Evolutionary conservation across 1,139 yeast species (phyloP).

Genomic region (Yamadazyma diospyri): DNA sequence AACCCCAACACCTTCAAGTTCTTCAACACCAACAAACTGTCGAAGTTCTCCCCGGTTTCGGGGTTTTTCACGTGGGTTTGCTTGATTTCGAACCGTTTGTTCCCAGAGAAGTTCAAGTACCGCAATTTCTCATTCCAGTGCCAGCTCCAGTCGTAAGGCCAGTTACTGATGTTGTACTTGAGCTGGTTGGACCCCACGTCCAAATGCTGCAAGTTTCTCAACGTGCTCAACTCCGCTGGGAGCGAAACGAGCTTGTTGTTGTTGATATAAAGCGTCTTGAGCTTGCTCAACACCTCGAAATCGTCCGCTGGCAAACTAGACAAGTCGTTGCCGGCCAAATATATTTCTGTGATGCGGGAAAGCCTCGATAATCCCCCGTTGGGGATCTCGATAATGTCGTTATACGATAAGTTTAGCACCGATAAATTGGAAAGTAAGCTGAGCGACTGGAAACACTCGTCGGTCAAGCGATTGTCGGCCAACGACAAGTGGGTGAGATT

Average conservation of each 20-base stretch:
- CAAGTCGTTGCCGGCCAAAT: constrained; percentile 79
- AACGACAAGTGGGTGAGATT: constrained; percentile 58
- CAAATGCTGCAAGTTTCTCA: constrained; percentile 60
- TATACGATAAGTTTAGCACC: constrained; percentile 74
- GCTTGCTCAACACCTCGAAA: constrained; percentile 55
- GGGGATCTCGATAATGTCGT: constrained; percentile 79
- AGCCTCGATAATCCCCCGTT: constrained; percentile 63
- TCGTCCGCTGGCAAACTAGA: constrained; percentile 84
- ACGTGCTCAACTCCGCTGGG: constrained; percentile 83
- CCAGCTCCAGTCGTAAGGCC: constrained; percentile 99
- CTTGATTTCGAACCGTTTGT: constrained; percentile 83
- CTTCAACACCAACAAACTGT: constrained; percentile 73
- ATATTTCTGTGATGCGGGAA: constrained; percentile 60
- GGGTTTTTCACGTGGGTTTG: constrained; percentile 51
- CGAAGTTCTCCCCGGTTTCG: constrained; percentile 52
- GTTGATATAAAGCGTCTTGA: constrained; percentile 67
- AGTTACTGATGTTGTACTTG: constrained; percentile 87
- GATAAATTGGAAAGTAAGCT: constrained; percentile 58
- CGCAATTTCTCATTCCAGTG: constrained; percentile 72
- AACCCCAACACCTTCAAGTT: constrained; percentile 75
- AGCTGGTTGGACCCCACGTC: constrained; percentile 92
- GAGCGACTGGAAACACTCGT: constrained; percentile 70
- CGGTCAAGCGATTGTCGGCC: constrained; percentile 82
- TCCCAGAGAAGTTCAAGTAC: constrained; percentile 88
- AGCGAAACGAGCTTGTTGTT: constrained; percentile 82